Base-by-base conservation (phyloP, 345 rosid genomes). In the Linum usitatissimum region DNA sequence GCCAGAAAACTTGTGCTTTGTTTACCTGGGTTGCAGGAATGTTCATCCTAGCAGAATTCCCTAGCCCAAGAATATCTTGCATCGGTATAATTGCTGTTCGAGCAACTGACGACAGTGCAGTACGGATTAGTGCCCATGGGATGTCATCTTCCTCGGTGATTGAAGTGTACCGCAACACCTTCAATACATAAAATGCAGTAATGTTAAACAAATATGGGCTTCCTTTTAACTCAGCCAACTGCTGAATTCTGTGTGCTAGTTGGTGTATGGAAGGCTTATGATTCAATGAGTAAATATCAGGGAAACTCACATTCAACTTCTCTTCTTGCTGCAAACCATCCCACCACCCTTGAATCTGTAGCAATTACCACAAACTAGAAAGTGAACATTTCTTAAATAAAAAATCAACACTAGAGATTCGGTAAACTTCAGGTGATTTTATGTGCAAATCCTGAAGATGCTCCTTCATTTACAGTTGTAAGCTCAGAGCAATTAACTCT, bases 21-120 rank as follows among this genome's bases (percentile, higher is more conserved):
- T 42, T 67, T 73, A 91, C 96, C 92, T 56, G 76, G 64, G 98
- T 92, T 54, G 98, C 91, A 45, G 98, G 96, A 75, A 70, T 80
- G 68, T 92, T 92, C 95, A 89, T 89, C 73, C 98, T 79, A 13
- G 96, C 95, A 65, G 85, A 81, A 75, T 62, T 80, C 66, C 85
- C 96, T 14, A 92, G 78, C 71, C 86, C 79, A 60, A 92, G 91
- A 73, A 92, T 73, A 73, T 92, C 98, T 78, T 89, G 98, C 93
- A 89, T 75, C 8, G 96, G 90, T 73, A 92, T 75, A 59, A 92
- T 68, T 63, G 93, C 71, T 55, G 96, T 89, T 71, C 69, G 78
- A 61, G 98, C 91, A 10, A 84, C 76, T 18, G 98, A 88, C 55
- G 95, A 79, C 48, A 84, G 56, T 15, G 80, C 85, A 70, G 82